Conservation (phyloP, 2,329 filamentous ascomycete genomes). For the Venturia carpophila region DNA sequence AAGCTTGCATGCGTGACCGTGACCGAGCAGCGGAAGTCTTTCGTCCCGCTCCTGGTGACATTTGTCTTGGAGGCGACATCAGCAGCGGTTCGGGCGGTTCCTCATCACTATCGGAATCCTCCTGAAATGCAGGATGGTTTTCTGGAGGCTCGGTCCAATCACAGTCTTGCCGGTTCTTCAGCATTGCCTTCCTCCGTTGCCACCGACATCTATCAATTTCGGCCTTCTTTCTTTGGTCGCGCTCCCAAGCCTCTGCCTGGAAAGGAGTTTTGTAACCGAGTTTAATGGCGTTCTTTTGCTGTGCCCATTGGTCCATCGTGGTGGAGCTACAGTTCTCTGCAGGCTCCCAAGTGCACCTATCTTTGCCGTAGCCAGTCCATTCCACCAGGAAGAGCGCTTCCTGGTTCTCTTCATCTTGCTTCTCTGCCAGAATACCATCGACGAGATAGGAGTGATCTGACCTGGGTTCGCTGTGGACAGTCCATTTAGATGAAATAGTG, state of each 20-base stretch:
- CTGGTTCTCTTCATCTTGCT: neutral
- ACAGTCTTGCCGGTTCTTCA: neutral
- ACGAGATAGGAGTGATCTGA: neutral
- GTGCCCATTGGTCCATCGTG: neutral
- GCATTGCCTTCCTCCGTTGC: neutral
- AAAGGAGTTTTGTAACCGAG: neutral
- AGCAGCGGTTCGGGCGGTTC: neutral
- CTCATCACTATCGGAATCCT: neutral
- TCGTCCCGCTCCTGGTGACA: neutral
- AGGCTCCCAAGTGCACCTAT: constrained; percentile 5
- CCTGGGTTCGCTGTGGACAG: neutral
- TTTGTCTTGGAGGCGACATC: neutral
- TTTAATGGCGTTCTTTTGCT: neutral
- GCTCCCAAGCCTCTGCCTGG: neutral
- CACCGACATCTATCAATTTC: neutral
- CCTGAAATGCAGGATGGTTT: neutral
- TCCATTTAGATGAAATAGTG: neutral
- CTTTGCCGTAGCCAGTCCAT: constrained; percentile 3
- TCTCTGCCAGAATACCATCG: constrained; percentile 5
- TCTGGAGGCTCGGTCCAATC: neutral
- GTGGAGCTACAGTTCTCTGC: neutral
- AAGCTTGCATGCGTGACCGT: neutral
- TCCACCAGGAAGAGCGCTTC: neutral
- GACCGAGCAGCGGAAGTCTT: neutral
- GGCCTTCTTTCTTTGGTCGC: neutral